Conservation (phyloP, 306 rosid genomes). For the Quercus bicolor region DNA sequence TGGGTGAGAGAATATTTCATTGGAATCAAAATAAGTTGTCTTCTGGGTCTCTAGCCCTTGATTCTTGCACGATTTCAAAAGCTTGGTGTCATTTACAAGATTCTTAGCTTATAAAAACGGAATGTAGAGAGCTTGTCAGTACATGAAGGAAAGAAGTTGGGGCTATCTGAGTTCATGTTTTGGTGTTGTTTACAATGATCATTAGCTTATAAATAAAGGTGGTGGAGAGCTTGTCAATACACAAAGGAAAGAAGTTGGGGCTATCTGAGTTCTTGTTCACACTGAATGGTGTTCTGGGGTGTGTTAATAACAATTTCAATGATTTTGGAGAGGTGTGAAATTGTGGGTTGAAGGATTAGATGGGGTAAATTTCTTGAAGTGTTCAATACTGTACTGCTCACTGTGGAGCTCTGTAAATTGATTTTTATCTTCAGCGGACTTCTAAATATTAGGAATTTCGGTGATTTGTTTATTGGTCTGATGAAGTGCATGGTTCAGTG, state of each 20-base stretch:
- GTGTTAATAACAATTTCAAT: conserved; percentile 4
- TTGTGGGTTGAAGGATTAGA: neutral
- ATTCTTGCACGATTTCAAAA: conserved; percentile 17
- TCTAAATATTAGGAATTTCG: conserved; percentile 8
- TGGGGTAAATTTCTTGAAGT: neutral
- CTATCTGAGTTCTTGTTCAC: neutral
- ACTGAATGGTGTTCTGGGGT: conserved; percentile 12
- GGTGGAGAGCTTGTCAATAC: conserved; percentile 12
- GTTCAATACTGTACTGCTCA: conserved; percentile 11
- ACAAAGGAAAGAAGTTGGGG: conserved; percentile 1
- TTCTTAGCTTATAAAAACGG: conserved; percentile 18
- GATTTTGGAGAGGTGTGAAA: neutral
- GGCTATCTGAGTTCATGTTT: neutral
- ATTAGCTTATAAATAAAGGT: conserved; percentile 13
- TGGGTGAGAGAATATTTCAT: conserved; percentile 17
- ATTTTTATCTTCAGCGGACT: conserved; percentile 13
- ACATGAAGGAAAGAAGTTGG: conserved; percentile 8
- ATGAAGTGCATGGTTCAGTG: conserved; percentile 21
- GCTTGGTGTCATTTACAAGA: conserved; percentile 17
- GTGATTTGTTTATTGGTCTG: conserved; percentile 11
- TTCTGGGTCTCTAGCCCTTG: conserved; percentile 18
- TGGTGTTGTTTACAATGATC: conserved; percentile 14
- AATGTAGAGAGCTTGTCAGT: conserved; percentile 10
- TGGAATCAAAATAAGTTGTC: conserved; percentile 23
- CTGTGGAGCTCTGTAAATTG: conserved; percentile 5